Evolutionary conservation across 495 filamentous ascomycete species (phyloP).

Genomic region (Lasiosphaeriaceae sp.): DNA sequence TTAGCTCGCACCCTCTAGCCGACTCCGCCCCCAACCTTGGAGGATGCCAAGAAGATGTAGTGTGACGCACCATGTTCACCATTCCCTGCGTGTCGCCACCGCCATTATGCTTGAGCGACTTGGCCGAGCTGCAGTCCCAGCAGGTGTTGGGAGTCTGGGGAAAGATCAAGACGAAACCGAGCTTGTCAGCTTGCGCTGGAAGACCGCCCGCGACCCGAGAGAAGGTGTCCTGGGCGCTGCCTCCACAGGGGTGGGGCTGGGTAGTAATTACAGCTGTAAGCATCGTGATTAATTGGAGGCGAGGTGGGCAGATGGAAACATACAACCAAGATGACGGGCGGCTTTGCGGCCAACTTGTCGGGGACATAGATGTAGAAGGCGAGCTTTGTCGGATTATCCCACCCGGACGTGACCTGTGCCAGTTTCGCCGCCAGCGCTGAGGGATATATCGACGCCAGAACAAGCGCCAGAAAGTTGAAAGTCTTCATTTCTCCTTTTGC

Average conservation of each 20-base stretch:
- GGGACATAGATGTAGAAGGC: constrained; percentile 44
- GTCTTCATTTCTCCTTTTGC: not conserved
- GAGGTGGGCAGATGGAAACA: constrained; percentile 43
- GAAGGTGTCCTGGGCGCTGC: constrained; percentile 10
- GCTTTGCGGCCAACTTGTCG: constrained; percentile 42
- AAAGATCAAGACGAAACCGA: constrained; percentile 48
- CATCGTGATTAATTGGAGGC: constrained; percentile 12
- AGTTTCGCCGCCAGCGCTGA: constrained; percentile 1
- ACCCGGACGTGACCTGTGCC: constrained; percentile 9
- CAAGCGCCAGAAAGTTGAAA: not conserved
- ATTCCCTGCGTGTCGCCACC: constrained; percentile 55
- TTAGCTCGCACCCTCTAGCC: too few relatives aligned
- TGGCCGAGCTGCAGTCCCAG: constrained; percentile 42
- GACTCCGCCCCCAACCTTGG: too few relatives aligned
- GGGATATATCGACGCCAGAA: not conserved
- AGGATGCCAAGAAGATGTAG: not conserved
- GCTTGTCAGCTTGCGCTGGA: constrained; percentile 28
- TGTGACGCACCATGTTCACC: constrained; percentile 43
- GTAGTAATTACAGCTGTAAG: not conserved
- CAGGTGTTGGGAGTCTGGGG: constrained; percentile 37
- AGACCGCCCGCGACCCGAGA: constrained; percentile 3
- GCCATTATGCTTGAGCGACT: constrained; percentile 49
- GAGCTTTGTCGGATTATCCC: not conserved
- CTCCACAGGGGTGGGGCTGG: constrained; percentile 15
- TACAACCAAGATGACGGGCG: constrained; percentile 44